Base-by-base conservation (phyloP, 208 protist species). In the Herpetomonas samuelpessoai region DNA sequence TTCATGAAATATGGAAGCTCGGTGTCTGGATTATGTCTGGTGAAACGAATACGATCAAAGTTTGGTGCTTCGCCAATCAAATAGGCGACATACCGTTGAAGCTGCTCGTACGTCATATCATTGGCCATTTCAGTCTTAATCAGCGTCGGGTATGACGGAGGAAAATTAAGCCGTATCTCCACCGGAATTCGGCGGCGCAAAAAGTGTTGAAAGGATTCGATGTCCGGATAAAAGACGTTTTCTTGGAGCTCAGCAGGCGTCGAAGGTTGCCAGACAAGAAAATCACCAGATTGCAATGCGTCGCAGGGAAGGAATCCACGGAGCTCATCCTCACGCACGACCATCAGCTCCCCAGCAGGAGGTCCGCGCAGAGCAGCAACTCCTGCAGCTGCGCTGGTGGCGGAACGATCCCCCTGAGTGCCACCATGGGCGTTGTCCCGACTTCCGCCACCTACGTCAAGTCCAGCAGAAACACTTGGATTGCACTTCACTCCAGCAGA, bases 1-100 rank as follows among this genome's bases (percentile, higher is more conserved):
- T 93, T 92, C 89, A 93, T 93, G 48, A 92, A 91, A 80, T 92
- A 92, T 3, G 89, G 86, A 26, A 84, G 52, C 56, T 86, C 72
- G 10, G 89, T 95, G 44, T 91, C 81, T 3, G 83, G 89, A 66
- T 88, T 95, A 64, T 95, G 77, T 31, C 87, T 77, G 14, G 86
- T 91, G 69, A 95, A 95, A 47, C 89, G 83, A 58, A 95, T 74
- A 53, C 76, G 74, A 68, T 95, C 88, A 69, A 85, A 91, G 61
- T 88, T 74, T n/a, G 65, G 52, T 14, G 68, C 47, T 28, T 82
- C 74, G 22, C 83, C 83, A 55, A 95, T 83, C 29, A 92, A 71
- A 4, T 65, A 65, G 31, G 83, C 89, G 16, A 88, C 81, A 57
- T 91, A 93, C 18, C 85, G 80, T 63, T 95, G 89, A 21, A 95